Evolutionary conservation across 2,329 filamentous ascomycete species (phyloP).

Genomic region (Alternaria infectoria): DNA sequence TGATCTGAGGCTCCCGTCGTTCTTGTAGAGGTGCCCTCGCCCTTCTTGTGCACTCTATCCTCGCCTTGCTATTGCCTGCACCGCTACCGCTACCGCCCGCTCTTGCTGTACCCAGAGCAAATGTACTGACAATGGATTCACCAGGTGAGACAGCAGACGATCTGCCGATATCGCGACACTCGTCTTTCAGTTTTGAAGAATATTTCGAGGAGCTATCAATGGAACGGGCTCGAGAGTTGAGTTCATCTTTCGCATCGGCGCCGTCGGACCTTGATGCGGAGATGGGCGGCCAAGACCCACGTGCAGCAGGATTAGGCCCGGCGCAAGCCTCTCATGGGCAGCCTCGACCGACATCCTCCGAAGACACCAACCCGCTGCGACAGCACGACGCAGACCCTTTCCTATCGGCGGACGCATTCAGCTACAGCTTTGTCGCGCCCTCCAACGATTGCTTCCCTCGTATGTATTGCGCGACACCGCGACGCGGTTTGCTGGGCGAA

Average conservation of each 20-base stretch:
- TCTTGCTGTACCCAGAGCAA: neutral
- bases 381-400: constrained; percentile 6
- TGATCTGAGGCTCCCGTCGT: neutral
- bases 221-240: neutral
- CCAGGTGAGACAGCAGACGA: neutral
- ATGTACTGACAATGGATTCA: neutral
- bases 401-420: neutral
- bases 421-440: neutral
- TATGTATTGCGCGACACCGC: constrained; percentile 15
- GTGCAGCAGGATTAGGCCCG: constrained; percentile 12
- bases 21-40: neutral
- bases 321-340: constrained; percentile 17
- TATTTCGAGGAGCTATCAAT: neutral
- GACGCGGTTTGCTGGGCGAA: constrained; percentile 1
- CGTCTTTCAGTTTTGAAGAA: neutral
- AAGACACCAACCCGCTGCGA: constrained; percentile 7
- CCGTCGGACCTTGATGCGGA: neutral
- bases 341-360: constrained; percentile 3
- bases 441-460: neutral
- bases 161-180: neutral
- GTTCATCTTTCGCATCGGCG: neutral
- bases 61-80: neutral
- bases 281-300: constrained; percentile 10
- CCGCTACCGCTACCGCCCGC: neutral
- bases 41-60: neutral